These are phyloP conservation scores for Arthrobotrys musiformis DNA, from an alignment of 2,329 filamentous ascomycete species.

Conservation along the genomic window DNA sequence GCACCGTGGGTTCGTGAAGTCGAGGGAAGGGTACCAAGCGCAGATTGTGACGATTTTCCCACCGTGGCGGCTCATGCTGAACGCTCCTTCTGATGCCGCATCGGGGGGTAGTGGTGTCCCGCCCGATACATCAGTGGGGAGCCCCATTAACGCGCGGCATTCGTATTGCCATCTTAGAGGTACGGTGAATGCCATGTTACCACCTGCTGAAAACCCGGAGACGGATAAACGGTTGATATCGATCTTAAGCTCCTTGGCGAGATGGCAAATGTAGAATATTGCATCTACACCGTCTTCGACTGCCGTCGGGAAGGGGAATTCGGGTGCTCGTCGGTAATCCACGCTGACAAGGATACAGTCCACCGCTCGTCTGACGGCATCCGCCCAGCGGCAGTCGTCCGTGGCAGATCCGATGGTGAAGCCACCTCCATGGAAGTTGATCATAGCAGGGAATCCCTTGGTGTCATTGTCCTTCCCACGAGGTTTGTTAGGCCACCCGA, in stretches of 20 bases:
- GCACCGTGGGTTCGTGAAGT: constrained; percentile 70
- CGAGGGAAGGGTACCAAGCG: constrained; percentile 73
- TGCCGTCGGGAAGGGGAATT: constrained; percentile 72
- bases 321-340: constrained; percentile 75
- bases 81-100: constrained; percentile 46
- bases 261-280: constrained; percentile 70
- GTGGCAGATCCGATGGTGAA: constrained; percentile 73
- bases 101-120: constrained; percentile 35
- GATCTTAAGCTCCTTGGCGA: constrained; percentile 70
- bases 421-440: constrained; percentile 76
- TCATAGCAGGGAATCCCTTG: constrained; percentile 67
- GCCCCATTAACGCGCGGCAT: constrained; percentile 44
- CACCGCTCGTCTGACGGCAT: constrained; percentile 67
- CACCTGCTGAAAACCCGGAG: constrained; percentile 74
- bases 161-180: constrained; percentile 59
- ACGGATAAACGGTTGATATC: constrained; percentile 70
- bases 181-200: constrained; percentile 64
- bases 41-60: constrained; percentile 67
- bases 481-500: constrained; percentile 51
- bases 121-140: constrained; percentile 21
- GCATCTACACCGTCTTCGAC: constrained; percentile 75
- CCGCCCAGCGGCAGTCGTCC: constrained; percentile 73
- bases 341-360: constrained; percentile 72
- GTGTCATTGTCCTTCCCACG: constrained; percentile 41
- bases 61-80: constrained; percentile 45